These are phyloP conservation scores for Dactylellina drechsleri DNA, from an alignment of 2,329 filamentous ascomycete genomes.

Conservation along the genomic window DNA sequence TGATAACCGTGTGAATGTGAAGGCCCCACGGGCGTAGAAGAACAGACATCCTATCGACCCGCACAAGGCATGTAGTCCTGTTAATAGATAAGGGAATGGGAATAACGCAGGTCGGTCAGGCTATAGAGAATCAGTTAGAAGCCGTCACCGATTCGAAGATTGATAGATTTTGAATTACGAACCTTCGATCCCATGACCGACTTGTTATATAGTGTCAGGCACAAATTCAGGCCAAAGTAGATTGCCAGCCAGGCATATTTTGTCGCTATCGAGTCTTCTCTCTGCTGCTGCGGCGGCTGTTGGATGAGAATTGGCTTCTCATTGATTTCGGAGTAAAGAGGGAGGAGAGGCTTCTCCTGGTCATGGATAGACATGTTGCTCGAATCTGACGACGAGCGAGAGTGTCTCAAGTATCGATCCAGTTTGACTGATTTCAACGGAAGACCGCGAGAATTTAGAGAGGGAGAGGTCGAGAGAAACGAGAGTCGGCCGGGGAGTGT, in stretches of 20 bases:
- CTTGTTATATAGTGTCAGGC: slow-evolving; percentile 71
- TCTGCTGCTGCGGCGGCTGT: slow-evolving; percentile 23
- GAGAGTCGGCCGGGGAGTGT: background rate
- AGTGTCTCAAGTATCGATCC: slow-evolving; percentile 49
- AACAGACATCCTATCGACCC: slow-evolving; percentile 69
- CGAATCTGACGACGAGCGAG: slow-evolving; percentile 54
- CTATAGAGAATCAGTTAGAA: slow-evolving; percentile 61
- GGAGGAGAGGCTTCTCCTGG: slow-evolving; percentile 53
- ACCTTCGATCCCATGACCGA: slow-evolving; percentile 64
- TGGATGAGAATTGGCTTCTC: slow-evolving; percentile 39
- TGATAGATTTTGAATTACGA: background rate
- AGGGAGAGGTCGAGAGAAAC: slow-evolving; percentile 3
- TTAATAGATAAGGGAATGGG: slow-evolving; percentile 71
- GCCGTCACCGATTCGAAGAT: background rate
- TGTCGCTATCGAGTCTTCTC: slow-evolving; percentile 55
- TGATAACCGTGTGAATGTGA: slow-evolving; percentile 67
- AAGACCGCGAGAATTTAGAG: background rate
- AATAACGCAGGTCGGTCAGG: slow-evolving; percentile 62
- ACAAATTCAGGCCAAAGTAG: slow-evolving; percentile 67
- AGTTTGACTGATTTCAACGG: slow-evolving; percentile 41
- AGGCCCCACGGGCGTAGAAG: slow-evolving; percentile 67
- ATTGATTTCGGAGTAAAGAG: slow-evolving; percentile 49
- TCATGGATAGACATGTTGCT: slow-evolving; percentile 52
- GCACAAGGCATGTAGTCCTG: slow-evolving; percentile 69
- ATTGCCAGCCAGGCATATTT: slow-evolving; percentile 67